Percentiles rank a stretch among this genome's conserved stretches.
Evolutionary conservation across 78 protist species (phyloP).

Genomic region (Dictyostelium intermedium): DNA sequence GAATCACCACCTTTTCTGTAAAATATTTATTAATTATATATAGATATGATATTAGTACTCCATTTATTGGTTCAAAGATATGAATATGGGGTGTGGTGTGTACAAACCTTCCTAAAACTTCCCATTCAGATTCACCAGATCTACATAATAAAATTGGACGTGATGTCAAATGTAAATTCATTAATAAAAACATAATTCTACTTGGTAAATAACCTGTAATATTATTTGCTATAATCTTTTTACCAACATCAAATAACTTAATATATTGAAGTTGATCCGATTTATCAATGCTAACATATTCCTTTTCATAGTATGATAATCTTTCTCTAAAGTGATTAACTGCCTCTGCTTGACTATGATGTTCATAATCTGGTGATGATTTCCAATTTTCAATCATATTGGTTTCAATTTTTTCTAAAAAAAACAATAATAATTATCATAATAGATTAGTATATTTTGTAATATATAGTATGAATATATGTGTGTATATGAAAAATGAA

Average conservation of each 20-base stretch:
- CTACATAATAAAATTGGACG: constrained; percentile 84
- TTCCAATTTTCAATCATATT: constrained; percentile 82
- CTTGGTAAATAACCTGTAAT: constrained; percentile 85
- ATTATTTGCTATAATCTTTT: constrained; percentile 59
- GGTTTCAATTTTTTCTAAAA: constrained; percentile 36
- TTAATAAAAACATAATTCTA: constrained; percentile 83
- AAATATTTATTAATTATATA: no score
- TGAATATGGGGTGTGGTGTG: no score
- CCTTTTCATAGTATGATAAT: constrained; percentile 77
- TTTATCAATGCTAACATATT: constrained; percentile 62
- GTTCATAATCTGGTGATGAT: constrained; percentile 80
- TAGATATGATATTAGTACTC: no score
- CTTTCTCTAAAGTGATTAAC: constrained; percentile 81
- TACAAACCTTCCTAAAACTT: constrained; percentile 9
- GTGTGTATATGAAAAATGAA: not conserved
- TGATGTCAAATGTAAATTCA: constrained; percentile 87
- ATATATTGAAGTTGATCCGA: constrained; percentile 49
- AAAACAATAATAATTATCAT: not conserved
- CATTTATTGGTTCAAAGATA: not conserved
- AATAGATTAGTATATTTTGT: not conserved
- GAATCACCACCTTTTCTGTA: constrained; percentile 95
- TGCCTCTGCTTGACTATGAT: constrained; percentile 74
- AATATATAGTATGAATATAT: not conserved
- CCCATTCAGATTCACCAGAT: constrained; percentile 57
- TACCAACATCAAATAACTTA: constrained; percentile 70